These are phyloP conservation scores for Aspergillus bombycis DNA, from an alignment of 2,329 filamentous ascomycete genomes.

Conservation along the genomic window DNA sequence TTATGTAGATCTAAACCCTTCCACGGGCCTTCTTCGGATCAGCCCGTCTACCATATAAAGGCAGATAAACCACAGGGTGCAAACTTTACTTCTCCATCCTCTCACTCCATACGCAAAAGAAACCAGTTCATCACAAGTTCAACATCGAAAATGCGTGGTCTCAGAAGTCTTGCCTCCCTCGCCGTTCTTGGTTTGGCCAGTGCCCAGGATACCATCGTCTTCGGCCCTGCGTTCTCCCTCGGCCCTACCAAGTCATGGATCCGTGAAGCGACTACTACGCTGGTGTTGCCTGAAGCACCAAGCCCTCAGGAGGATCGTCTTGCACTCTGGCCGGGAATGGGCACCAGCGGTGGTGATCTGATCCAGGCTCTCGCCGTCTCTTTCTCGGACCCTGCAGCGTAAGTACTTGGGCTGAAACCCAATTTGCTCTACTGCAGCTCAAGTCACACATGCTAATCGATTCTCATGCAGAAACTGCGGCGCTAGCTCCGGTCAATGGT, in stretches of 20 bases:
- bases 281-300: constrained; percentile 32
- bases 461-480: constrained; percentile 30
- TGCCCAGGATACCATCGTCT: constrained; percentile 26
- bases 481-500: constrained; percentile 35
- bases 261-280: constrained; percentile 34
- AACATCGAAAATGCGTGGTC: neutral
- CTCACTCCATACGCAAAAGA: neutral
- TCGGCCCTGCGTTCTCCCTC: constrained; percentile 36
- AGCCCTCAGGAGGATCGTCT: constrained; percentile 32
- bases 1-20: neutral
- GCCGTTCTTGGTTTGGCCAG: constrained; percentile 19
- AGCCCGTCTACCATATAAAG: neutral
- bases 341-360: constrained; percentile 35
- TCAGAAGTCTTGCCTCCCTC: constrained; percentile 13
- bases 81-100: neutral
- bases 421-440: neutral
- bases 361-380: constrained; percentile 38
- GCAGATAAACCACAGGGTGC: neutral
- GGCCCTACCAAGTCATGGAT: constrained; percentile 37
- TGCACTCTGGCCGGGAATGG: constrained; percentile 39
- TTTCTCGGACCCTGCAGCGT: constrained; percentile 31
- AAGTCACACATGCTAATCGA: neutral
- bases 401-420: constrained; percentile 4
- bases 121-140: neutral
- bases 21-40: neutral